phyloP scores from a whole-genome alignment of 805 yeast species.

The Wickerhamomyces rabaulensis region DNA sequence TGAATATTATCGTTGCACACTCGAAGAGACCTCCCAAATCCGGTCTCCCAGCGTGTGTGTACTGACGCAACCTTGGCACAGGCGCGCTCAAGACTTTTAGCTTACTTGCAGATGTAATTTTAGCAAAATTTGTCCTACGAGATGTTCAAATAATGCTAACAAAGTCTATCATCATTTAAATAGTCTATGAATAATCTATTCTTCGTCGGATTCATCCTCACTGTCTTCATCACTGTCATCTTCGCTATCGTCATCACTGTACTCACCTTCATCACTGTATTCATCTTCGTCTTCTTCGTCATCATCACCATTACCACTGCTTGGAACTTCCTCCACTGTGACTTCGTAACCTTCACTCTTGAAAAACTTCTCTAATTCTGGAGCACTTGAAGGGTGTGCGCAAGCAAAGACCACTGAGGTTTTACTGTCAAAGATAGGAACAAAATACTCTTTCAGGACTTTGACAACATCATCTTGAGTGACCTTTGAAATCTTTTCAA shows the following conservation, averaged over 20 bases:
- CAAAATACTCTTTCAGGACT: slow-evolving; percentile 52
- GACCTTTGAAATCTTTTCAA: slow-evolving; percentile 47
- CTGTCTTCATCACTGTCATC: slow-evolving; percentile 7
- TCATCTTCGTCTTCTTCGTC: slow-evolving; percentile 12
- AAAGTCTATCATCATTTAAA: not conserved
- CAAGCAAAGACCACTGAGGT: slow-evolving; percentile 61
- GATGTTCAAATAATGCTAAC: not conserved
- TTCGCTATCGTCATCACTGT: slow-evolving; percentile 16
- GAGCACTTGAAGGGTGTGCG: slow-evolving; percentile 63
- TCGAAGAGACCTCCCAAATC: no score
- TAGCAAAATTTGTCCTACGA: not conserved
- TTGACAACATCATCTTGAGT: slow-evolving; percentile 47
- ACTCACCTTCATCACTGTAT: slow-evolving; percentile 19
- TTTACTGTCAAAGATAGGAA: slow-evolving; percentile 55
- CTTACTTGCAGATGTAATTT: no score
- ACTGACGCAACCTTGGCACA: no score
- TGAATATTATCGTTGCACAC: no score
- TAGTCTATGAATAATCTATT: not conserved
- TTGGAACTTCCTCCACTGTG: slow-evolving; percentile 45
- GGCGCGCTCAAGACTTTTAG: no score
- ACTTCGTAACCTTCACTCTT: slow-evolving; percentile 54
- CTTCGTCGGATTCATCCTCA: not conserved
- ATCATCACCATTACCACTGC: slow-evolving; percentile 8
- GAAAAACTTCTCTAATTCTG: slow-evolving; percentile 42
- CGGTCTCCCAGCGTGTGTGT: no score